phyloP scores from a whole-genome alignment of 345 rosid species.

The Citrus mangshanensis region DNA sequence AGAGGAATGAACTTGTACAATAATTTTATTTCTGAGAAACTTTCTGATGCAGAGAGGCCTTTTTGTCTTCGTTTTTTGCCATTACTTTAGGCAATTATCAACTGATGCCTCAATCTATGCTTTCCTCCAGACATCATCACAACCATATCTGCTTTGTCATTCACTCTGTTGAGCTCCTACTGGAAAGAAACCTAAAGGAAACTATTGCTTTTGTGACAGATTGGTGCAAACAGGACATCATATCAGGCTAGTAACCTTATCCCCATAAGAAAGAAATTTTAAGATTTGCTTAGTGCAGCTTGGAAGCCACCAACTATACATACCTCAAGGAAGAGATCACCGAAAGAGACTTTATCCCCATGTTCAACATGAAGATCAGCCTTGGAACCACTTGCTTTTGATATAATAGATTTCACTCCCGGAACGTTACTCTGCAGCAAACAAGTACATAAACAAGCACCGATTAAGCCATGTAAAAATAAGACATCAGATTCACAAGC shows the following conservation, averaged over 20 bases:
- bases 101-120: background rate
- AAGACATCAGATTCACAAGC: background rate
- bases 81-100: background rate
- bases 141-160: background rate
- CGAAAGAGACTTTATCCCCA: conserved; percentile 69
- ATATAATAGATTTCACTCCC: conserved; percentile 66
- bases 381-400: conserved; percentile 75
- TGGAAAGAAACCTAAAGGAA: background rate
- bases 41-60: background rate
- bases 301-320: background rate
- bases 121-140: background rate
- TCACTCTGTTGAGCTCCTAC: background rate
- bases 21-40: background rate
- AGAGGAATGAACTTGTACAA: background rate
- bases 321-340: conserved; percentile 76
- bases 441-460: background rate
- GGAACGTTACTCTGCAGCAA: conserved; percentile 52
- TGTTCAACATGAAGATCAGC: conserved; percentile 71
- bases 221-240: background rate
- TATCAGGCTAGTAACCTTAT: background rate
- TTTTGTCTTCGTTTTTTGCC: too few relatives aligned
- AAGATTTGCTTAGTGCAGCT: background rate
- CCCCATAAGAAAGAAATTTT: background rate
- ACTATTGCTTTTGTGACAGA: background rate
- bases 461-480: background rate